Percentiles rank a stretch among this genome's conserved stretches.
Conservation (phyloP, 1,139 yeast genomes). For the Taphrina wiesneri region DNA sequence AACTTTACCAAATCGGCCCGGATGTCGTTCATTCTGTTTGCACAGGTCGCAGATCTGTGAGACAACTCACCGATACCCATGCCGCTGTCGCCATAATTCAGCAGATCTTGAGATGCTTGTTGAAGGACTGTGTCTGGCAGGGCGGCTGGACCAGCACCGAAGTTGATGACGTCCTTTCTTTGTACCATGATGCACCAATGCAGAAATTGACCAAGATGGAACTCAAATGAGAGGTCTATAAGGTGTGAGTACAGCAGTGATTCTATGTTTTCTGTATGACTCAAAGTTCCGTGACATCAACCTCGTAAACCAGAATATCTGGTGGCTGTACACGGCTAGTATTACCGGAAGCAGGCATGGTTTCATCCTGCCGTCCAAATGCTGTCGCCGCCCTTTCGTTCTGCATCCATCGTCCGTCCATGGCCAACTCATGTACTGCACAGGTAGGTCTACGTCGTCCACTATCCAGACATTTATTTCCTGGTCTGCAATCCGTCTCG, state of each 20-base stretch:
- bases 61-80: slow-evolving; percentile 94
- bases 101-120: slow-evolving; percentile 80
- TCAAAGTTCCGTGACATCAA: not conserved
- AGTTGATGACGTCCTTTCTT: slow-evolving; percentile 50
- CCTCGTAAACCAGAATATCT: not conserved
- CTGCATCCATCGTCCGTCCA: not conserved
- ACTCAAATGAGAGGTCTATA: too few species aligned
- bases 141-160: slow-evolving; percentile 97
- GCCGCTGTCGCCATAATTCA: slow-evolving; percentile 66
- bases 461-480: too few species aligned
- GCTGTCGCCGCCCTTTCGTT: not conserved
- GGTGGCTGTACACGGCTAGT: not conserved
- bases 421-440: not conserved
- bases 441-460: too few species aligned
- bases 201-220: too few species aligned
- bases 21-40: slow-evolving; percentile 71
- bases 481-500: not conserved
- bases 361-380: not conserved
- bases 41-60: slow-evolving; percentile 86
- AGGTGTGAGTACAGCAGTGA: too few species aligned
- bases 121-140: slow-evolving; percentile 80
- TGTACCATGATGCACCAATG: slow-evolving; percentile 2
- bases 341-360: not conserved
- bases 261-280: too few species aligned
- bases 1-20: slow-evolving; percentile 65